These are phyloP conservation scores for Sphaerobolus stellatus DNA, from an alignment of 1,284 basidiomycete species.

Conservation along the genomic window DNA sequence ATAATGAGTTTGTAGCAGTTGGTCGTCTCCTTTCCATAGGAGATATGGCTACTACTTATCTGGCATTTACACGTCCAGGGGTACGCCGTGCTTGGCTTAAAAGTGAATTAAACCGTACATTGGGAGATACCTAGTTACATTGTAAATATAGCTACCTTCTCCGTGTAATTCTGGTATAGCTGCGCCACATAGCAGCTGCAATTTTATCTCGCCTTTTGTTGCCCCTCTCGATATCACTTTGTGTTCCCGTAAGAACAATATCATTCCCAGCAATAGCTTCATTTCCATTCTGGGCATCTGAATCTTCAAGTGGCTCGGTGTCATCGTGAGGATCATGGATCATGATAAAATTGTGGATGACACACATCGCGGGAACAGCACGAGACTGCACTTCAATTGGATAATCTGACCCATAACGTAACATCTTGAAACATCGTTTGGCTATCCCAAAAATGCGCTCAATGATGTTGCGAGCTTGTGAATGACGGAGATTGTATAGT, in stretches of 20 bases:
- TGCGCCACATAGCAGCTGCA: constrained; percentile 32
- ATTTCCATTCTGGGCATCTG: constrained; percentile 4
- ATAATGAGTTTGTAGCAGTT: constrained; percentile 10
- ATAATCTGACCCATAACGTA: constrained; percentile 19
- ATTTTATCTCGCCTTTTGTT: constrained; percentile 26
- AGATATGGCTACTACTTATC: constrained; percentile 25
- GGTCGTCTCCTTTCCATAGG: constrained; percentile 23
- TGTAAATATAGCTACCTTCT: not conserved
- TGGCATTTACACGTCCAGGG: constrained; percentile 19
- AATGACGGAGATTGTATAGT: constrained; percentile 23
- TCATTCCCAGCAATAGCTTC: not conserved
- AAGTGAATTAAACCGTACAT: constrained; percentile 2
- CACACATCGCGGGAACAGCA: constrained; percentile 19
- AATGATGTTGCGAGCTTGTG: constrained; percentile 19
- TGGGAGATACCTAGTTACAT: constrained; percentile 1
- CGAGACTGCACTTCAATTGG: constrained; percentile 19
- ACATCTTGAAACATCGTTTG: constrained; percentile 19
- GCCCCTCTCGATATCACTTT: constrained; percentile 19
- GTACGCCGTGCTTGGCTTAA: not conserved
- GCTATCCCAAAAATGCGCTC: constrained; percentile 22
- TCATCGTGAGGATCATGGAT: constrained; percentile 20
- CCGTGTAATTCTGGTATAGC: constrained; percentile 19
- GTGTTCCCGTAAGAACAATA: constrained; percentile 14
- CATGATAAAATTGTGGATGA: constrained; percentile 26
- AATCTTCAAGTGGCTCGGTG: not conserved